Conservation (phyloP, 495 filamentous ascomycete species). For the Rostrohypoxylon terebratum region DNA sequence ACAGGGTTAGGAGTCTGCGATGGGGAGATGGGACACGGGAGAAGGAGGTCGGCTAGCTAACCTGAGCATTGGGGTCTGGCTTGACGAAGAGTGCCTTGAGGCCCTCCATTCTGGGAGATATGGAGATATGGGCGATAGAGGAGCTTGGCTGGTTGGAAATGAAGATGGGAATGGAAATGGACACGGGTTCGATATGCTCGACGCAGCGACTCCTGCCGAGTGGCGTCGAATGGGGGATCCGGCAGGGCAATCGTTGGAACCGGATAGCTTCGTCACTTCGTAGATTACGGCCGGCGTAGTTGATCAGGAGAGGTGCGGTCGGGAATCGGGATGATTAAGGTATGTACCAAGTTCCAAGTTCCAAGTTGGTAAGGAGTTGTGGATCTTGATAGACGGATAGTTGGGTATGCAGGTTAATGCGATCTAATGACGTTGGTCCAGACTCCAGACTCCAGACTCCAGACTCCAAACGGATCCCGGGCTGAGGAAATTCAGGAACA, state of each 20-base stretch:
- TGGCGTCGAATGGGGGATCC: conserved; percentile 25
- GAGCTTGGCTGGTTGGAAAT: background rate
- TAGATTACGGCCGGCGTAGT: background rate
- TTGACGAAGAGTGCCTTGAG: conserved; percentile 89
- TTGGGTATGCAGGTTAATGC: conserved; percentile 43
- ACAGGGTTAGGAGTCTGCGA: conserved; percentile 5
- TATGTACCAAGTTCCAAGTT: background rate
- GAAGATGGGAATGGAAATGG: conserved; percentile 4
- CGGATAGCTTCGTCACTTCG: conserved; percentile 2
- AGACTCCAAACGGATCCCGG: conserved; percentile 8
- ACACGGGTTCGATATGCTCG: conserved; percentile 15
- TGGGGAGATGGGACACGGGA: conserved; percentile 7
- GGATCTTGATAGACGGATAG: conserved; percentile 33
- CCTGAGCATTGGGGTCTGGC: conserved; percentile 92
- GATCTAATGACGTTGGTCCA: conserved; percentile 45
- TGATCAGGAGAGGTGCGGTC: background rate
- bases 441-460: too few relatives aligned
- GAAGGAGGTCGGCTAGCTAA: conserved; percentile 55
- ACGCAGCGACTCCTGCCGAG: conserved; percentile 37
- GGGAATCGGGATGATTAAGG: background rate
- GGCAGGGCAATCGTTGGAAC: conserved; percentile 27
- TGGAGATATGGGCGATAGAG: background rate
- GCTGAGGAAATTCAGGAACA: conserved; percentile 40
- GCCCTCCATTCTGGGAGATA: conserved; percentile 81
- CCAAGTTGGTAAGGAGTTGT: conserved; percentile 7